Percentiles rank a stretch among this genome's conserved stretches.
phyloP scores from a whole-genome alignment of 2,329 filamentous ascomycete genomes.

The Gaeumannomyces tritici region DNA sequence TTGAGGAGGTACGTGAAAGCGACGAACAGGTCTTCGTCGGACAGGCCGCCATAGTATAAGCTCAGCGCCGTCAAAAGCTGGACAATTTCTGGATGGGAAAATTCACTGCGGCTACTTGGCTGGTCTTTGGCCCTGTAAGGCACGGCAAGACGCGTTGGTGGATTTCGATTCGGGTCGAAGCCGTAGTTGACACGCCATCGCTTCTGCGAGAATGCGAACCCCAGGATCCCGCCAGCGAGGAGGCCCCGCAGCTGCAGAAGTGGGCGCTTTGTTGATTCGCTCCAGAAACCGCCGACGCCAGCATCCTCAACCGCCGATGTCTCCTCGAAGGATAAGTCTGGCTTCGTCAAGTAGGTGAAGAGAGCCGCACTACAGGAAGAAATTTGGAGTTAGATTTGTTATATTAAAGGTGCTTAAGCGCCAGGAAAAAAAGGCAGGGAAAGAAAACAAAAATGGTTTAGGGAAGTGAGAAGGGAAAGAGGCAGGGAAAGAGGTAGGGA shows the following conservation, averaged over 20 bases:
- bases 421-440: too few species aligned
- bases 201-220: conserved; percentile 44
- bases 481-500: too few species aligned
- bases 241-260: conserved; percentile 42
- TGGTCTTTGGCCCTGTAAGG: conserved; percentile 51
- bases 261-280: conserved; percentile 22
- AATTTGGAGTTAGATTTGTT: conserved; percentile 2
- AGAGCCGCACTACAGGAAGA: too few species aligned
- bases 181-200: conserved; percentile 60
- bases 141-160: conserved; percentile 38
- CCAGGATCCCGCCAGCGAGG: conserved; percentile 42
- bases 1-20: conserved; percentile 35
- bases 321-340: conserved; percentile 14
- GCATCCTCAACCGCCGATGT: conserved; percentile 21
- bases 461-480: too few species aligned
- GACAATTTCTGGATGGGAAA: conserved; percentile 51
- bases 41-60: conserved; percentile 48
- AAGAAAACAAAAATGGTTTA: too few species aligned
- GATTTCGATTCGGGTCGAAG: conserved; percentile 29
- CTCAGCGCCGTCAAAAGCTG: conserved; percentile 45
- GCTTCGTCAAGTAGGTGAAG: too few species aligned
- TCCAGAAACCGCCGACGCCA: conserved; percentile 23
- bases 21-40: conserved; percentile 35
- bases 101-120: conserved; percentile 46
- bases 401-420: too few species aligned